Evolutionary conservation across 768 basidiomycete genomes (phyloP), one percentile per base, ranked within the genome.

Genomic region (Xerocomellus amylosporus): DNA sequence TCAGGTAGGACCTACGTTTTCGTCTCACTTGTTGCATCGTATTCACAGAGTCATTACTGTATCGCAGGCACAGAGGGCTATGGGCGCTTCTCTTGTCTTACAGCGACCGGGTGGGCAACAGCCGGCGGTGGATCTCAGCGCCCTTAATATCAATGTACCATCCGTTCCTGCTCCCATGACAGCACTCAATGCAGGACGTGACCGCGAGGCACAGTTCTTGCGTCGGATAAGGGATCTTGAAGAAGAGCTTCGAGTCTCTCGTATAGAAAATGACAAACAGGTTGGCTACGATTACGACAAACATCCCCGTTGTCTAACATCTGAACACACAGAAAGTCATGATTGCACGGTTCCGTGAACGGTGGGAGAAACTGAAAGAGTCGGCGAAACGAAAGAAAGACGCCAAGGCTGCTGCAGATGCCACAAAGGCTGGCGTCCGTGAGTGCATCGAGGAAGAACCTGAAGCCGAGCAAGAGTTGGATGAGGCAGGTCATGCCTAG

Each of bases 281-380:
- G 90, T 89, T 46, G 14, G 82, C 71, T 39, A 31, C 40, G 20
- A 45, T 37, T 28, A 40, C 44, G 30, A 49, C 22, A 33, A 42
- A 55, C 51, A 40, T 20, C 38, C n/a, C 22, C 51, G 13, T 54
- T 31, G 34, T 54, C 59, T 64, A 49, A 62, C 52, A 36, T 41
- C 44, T 47, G 48, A 53, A 50, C 46, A 54, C 63, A 54, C 71
- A 93, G 91, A 89, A 87, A 84, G 76, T 82, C 12, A 88, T 90
- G 81, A 90, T 92, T 58, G 76, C 78, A 20, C 87, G 88, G 62
- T 93, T 89, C 71, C 82, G 87, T 26, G 91, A 93, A 71, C 79
- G 89, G 38, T 93, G 91, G 91, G 88, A 90, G 67, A 92, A 90
- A 69, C 74, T 93, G 53, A 93, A 93, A 67, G 92, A 93, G 64